Evolutionary conservation across 1,139 yeast genomes (phyloP).

Genomic region (Yamadazyma dendronema): DNA sequence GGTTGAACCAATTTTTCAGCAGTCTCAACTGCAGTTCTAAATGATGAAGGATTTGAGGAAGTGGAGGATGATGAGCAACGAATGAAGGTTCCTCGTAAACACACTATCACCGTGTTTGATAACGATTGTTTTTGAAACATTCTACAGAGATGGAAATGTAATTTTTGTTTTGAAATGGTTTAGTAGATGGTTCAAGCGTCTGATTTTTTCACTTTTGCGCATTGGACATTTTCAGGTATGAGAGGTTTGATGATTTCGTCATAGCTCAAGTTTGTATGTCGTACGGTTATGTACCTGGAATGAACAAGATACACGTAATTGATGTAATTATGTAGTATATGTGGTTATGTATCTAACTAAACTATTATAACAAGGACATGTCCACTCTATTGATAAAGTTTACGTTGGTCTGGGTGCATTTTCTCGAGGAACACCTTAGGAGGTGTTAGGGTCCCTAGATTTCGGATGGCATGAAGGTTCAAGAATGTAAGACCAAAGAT

Average conservation of each 20-base stretch:
- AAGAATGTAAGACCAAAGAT: conserved; percentile 70
- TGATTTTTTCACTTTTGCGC: not conserved
- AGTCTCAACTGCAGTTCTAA: conserved; percentile 63
- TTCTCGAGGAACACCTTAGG: conserved; percentile 66
- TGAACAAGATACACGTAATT: too few relatives aligned
- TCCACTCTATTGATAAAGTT: conserved; percentile 11
- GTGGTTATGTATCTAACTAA: not conserved
- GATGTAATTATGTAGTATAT: too few relatives aligned
- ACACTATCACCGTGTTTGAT: conserved; percentile 6
- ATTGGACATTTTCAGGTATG: not conserved
- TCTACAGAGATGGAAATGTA: too few relatives aligned
- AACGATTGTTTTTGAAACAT: conserved; percentile 1
- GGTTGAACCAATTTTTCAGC: conserved; percentile 86
- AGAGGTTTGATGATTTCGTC: not conserved
- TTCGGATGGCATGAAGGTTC: conserved; percentile 68
- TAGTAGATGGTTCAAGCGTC: not conserved
- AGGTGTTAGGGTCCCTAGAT: conserved; percentile 79
- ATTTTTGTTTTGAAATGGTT: not conserved
- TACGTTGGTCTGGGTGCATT: conserved; percentile 45
- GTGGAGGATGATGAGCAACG: not conserved
- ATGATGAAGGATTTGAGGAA: conserved; percentile 18
- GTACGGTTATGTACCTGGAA: too few relatives aligned
- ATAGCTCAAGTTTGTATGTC: too few relatives aligned
- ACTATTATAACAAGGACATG: too few relatives aligned
- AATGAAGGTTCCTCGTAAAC: conserved; percentile 1